Percentiles rank a stretch among this genome's conserved stretches.
Evolutionary conservation across 768 basidiomycete species (phyloP).

Genomic region (Phlebiopsis flavidoalba): DNA sequence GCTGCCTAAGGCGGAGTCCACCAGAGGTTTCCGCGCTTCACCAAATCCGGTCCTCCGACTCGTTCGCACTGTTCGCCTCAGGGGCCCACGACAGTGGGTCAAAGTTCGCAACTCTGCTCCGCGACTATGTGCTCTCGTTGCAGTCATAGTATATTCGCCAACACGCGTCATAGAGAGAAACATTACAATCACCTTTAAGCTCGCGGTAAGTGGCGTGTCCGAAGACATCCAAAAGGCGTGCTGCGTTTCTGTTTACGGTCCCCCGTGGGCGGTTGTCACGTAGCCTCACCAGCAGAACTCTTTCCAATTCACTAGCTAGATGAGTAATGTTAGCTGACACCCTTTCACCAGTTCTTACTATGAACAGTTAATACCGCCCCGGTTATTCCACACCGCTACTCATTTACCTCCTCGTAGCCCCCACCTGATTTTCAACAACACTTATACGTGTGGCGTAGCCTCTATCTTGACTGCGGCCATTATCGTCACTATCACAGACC

Average conservation of each 20-base stretch:
- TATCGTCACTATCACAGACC: too few species aligned
- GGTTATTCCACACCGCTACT: background rate
- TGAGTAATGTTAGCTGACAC: too few species aligned
- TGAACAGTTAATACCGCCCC: slow-evolving; percentile 16
- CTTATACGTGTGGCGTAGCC: slow-evolving; percentile 64
- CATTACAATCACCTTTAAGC: slow-evolving; percentile 2
- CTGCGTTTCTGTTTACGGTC: background rate
- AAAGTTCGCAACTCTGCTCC: background rate
- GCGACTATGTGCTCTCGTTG: background rate
- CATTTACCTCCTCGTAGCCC: background rate
- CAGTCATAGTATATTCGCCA: background rate
- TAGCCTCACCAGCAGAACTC: too few species aligned
- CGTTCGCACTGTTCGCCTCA: background rate
- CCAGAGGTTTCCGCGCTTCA: slow-evolving; percentile 6
- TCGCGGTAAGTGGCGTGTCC: slow-evolving; percentile 1
- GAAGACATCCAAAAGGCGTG: slow-evolving; percentile 1
- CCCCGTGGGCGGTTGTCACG: background rate
- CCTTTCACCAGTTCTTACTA: too few species aligned
- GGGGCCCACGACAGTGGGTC: background rate
- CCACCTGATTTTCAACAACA: slow-evolving; percentile 17
- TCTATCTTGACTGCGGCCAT: too few species aligned
- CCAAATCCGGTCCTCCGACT: slow-evolving; percentile 5
- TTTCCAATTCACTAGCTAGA: background rate
- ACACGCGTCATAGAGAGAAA: slow-evolving; percentile 4
- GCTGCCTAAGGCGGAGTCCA: slow-evolving; percentile 4